A percentile compares a stretch with the other conserved stretches of the same genome.
phyloP scores from a whole-genome alignment of 1,284 basidiomycete species.

The Fomes fomentarius region DNA sequence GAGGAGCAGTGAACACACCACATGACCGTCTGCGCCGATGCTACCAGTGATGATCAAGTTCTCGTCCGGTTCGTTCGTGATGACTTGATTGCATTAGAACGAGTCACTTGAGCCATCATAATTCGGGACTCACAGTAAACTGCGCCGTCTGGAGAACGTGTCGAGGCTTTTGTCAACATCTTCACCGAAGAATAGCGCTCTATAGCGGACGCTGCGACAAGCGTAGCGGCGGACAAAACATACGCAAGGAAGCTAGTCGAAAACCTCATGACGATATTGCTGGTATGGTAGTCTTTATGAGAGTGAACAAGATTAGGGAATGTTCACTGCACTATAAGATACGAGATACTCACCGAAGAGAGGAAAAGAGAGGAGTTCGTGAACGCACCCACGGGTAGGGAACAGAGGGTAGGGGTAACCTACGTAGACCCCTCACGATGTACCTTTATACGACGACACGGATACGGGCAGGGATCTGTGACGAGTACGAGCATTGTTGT shows the following conservation, averaged over 20 bases:
- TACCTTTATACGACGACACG: too few relatives aligned
- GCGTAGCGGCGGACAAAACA: conserved; percentile 6
- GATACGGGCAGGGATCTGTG: too few relatives aligned
- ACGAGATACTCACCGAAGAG: too few relatives aligned
- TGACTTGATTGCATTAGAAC: conserved; percentile 13
- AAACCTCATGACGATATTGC: conserved; percentile 15
- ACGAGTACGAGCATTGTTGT: too few relatives aligned
- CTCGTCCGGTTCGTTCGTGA: conserved; percentile 27
- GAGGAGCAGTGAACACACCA: conserved; percentile 11
- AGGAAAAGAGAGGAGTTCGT: too few relatives aligned
- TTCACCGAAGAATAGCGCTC: conserved; percentile 8
- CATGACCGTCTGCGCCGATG: conserved; percentile 20
- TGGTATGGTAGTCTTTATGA: too few relatives aligned
- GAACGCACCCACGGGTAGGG: too few relatives aligned
- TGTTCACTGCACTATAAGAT: too few relatives aligned
- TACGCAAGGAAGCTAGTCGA: conserved; percentile 4
- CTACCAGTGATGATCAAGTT: conserved; percentile 26
- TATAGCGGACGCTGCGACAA: conserved; percentile 9
- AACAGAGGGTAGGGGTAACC: too few relatives aligned
- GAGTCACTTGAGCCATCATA: too few relatives aligned
- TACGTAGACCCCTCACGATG: too few relatives aligned
- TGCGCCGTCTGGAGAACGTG: conserved; percentile 14
- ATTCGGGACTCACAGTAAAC: conserved; percentile 13
- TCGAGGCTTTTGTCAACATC: conserved; percentile 15
- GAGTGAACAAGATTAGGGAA: too few relatives aligned